Percentiles rank a stretch among this genome's conserved stretches.
Conservation (phyloP, 2,329 filamentous ascomycete species). For the Aphanocladium album region DNA sequence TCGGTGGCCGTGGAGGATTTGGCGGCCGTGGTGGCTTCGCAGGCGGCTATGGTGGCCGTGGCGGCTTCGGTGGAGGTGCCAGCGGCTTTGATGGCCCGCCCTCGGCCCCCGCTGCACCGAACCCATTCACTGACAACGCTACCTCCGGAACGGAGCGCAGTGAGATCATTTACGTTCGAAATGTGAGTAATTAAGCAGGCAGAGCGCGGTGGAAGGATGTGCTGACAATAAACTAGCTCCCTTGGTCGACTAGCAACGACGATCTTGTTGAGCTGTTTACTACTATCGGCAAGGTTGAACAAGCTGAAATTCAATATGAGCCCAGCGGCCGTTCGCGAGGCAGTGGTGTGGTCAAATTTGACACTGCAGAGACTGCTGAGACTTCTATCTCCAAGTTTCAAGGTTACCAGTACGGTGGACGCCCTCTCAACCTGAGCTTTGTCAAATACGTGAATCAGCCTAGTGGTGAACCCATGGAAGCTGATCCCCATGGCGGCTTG, state of each 20-base stretch:
- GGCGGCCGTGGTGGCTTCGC: slow-evolving; percentile 47
- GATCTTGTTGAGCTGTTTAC: slow-evolving; percentile 95
- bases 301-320: slow-evolving; percentile 99
- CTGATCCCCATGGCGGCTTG: slow-evolving; percentile 65
- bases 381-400: slow-evolving; percentile 97
- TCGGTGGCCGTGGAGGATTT: slow-evolving; percentile 43
- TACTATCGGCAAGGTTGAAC: slow-evolving; percentile 95
- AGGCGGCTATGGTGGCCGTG: slow-evolving; percentile 47
- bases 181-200: slow-evolving; percentile 58
- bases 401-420: slow-evolving; percentile 93
- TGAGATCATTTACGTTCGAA: slow-evolving; percentile 89
- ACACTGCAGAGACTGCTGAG: slow-evolving; percentile 75
- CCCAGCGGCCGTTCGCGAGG: slow-evolving; percentile 91
- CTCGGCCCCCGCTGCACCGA: slow-evolving; percentile 55
- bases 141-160: slow-evolving; percentile 79
- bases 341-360: slow-evolving; percentile 94
- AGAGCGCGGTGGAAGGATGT: background rate
- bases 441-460: slow-evolving; percentile 83
- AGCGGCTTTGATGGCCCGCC: slow-evolving; percentile 45
- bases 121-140: slow-evolving; percentile 90
- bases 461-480: slow-evolving; percentile 73
- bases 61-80: slow-evolving; percentile 42
- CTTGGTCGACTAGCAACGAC: slow-evolving; percentile 98
- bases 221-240: slow-evolving; percentile 54
- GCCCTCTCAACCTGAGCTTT: slow-evolving; percentile 86